Evolutionary conservation across 345 rosid genomes (phyloP).

Genomic region (Passiflora organensis): DNA sequence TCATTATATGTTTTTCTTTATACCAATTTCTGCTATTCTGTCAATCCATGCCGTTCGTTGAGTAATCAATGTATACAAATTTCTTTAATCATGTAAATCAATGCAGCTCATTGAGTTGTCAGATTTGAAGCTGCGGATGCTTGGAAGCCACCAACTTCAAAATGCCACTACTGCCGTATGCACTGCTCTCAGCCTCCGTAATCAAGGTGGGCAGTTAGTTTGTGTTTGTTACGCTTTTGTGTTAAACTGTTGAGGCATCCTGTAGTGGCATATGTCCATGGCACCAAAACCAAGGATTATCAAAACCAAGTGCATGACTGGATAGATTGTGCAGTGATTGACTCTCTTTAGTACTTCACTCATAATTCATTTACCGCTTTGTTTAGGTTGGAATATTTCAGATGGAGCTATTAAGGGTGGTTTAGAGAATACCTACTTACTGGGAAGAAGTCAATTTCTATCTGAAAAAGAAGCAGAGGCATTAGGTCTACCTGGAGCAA

Average conservation of each 20-base stretch:
- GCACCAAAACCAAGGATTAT: too few relatives aligned
- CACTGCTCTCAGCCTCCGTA: conserved; percentile 59
- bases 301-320: too few relatives aligned
- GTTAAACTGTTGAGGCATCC: not conserved
- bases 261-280: too few relatives aligned
- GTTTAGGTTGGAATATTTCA: conserved; percentile 64
- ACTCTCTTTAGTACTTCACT: not conserved
- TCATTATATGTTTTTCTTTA: not conserved
- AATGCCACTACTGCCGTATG: conserved; percentile 82
- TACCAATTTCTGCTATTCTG: too few relatives aligned
- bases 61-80: conserved; percentile 35
- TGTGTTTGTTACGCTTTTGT: conserved; percentile 2
- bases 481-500: conserved; percentile 57
- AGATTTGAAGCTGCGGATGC: conserved; percentile 60
- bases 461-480: conserved; percentile 49
- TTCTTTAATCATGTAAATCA: not conserved
- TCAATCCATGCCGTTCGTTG: conserved; percentile 38
- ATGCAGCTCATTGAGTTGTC: conserved; percentile 56
- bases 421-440: conserved; percentile 62
- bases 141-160: conserved; percentile 86
- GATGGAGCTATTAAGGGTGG: conserved; percentile 65
- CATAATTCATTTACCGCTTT: conserved; percentile 3
- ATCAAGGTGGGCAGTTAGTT: conserved; percentile 42
- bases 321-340: too few relatives aligned
- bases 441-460: conserved; percentile 82